Evolutionary conservation across 768 basidiomycete genomes (phyloP).

Genomic region (Boletus vinaceobasis): DNA sequence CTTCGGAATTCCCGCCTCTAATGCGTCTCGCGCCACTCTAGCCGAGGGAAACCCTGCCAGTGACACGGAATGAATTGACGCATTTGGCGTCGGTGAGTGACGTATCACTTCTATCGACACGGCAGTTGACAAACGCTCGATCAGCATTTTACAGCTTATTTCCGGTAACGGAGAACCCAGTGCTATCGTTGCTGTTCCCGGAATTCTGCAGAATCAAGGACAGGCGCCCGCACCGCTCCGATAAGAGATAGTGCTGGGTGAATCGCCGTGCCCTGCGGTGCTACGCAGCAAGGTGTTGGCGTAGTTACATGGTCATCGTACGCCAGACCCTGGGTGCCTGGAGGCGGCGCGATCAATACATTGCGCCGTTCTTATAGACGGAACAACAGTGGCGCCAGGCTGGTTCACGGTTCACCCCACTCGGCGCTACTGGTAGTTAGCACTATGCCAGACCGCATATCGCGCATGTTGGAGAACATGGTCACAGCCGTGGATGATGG

Average conservation of each 20-base stretch:
- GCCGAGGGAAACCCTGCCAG: conserved; percentile 26
- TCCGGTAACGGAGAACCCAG: conserved; percentile 75
- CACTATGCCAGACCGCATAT: background rate
- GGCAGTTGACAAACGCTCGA: background rate
- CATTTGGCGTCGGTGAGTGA: conserved; percentile 22
- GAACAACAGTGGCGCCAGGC: too few species aligned
- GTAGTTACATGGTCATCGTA: background rate
- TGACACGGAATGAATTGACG: too few species aligned
- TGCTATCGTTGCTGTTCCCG: background rate
- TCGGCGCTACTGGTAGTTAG: too few species aligned
- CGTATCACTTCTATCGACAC: background rate
- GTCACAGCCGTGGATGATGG: conserved; percentile 1
- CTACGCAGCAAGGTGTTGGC: background rate
- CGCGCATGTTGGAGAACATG: conserved; percentile 1
- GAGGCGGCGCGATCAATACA: background rate
- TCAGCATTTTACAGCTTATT: conserved; percentile 76
- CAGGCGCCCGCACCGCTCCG: too few species aligned
- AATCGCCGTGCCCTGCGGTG: background rate
- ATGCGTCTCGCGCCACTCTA: background rate
- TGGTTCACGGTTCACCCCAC: background rate
- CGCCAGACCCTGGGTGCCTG: background rate
- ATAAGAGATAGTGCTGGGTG: background rate
- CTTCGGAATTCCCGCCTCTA: background rate
- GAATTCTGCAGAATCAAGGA: background rate
- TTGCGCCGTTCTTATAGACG: background rate